Evolutionary conservation across 139 green algal genomes (phyloP), one percentile per base, ranked within the genome.

Genomic region (Trebouxia sp.): DNA sequence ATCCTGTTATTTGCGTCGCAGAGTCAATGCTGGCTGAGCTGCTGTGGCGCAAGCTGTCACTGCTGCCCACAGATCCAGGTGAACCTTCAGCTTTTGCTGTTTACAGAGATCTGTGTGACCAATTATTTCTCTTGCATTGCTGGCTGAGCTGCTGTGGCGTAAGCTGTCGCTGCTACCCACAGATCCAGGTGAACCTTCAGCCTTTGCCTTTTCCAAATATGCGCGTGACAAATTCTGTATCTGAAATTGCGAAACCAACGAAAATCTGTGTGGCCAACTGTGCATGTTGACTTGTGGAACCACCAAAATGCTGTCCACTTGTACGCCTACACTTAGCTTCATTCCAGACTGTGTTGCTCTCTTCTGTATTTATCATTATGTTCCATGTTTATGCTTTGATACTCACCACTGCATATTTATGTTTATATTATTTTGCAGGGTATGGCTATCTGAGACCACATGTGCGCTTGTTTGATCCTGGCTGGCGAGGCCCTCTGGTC

Each of bases 391-490:
- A 22, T 58, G 20, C 50, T 9, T 17, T 2, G 2, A 3, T 58
- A 22, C 4, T 22, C 50, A 58, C 26, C 2, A 17, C 50, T 10
- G 4, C 4, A 3, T 10, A 17, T 3, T 58, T 3, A 3, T 58
- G 50, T 17, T 58, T 22, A 9, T 28, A 41, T 43, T 20, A 1
- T 35, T 6, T 11, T 78, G 69, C 10, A 78, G 72, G 72, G 10
- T 79, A 79, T 79, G 72, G 72, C n/a, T 79, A 79, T 47, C 28
- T 79, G 11, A 38, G 72, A n/a, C 43, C 43, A 12, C 72, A 79
- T 62, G 48, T 79, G 6, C n/a, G 72, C 9, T 15, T 79, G 9
- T 79, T 79, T 62, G 72, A 79, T 30, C 72, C 72, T 4, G 72
- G 72, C 6, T 79, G 72, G 72, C n/a, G 47, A 4, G 72, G 72